phyloP scores from a whole-genome alignment of 148 eudicot species.

The Dysphania ambrosioides region DNA sequence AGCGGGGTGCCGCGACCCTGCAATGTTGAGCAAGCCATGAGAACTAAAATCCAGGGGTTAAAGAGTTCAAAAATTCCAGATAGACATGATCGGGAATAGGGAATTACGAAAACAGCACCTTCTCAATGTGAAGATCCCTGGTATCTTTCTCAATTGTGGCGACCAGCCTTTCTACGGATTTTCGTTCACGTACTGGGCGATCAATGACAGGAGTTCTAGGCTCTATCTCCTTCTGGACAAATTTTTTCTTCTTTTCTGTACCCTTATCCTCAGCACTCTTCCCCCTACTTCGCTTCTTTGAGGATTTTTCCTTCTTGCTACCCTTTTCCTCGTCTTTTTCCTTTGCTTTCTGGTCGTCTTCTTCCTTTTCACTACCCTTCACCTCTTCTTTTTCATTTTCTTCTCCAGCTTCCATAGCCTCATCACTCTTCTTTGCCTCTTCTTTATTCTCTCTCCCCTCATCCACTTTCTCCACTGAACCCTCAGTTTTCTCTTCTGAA shows the following conservation, averaged over 20 bases:
- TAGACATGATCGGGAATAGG: too few relatives aligned
- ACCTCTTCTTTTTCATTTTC: too few relatives aligned
- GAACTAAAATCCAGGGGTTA: conserved; percentile 7
- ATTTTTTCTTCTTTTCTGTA: conserved; percentile 29
- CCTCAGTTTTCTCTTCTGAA: conserved; percentile 2
- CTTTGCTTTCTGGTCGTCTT: too few relatives aligned
- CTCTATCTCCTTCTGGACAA: conserved; percentile 43
- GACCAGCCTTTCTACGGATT: conserved; percentile 93
- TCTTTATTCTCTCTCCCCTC: conserved; percentile 20
- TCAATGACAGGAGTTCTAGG: conserved; percentile 62
- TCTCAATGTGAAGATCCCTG: conserved; percentile 63
- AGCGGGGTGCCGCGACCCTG: conserved; percentile 90
- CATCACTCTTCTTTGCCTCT: conserved; percentile 21
- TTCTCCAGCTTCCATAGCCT: conserved; percentile 17
- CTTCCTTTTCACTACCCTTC: conserved; percentile 30
- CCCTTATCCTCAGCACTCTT: conserved; percentile 25
- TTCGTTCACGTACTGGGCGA: conserved; percentile 90
- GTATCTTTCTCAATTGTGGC: conserved; percentile 71
- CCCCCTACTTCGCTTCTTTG: conserved; percentile 32
- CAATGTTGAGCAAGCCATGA: conserved; percentile 31
- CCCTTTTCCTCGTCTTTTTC: conserved; percentile 30
- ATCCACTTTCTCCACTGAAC: conserved; percentile 6
- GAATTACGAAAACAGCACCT: conserved; percentile 17
- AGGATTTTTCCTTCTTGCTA: conserved; percentile 21
- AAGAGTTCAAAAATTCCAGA: not conserved